These are phyloP conservation scores for Arthrobotrys sphaeroides DNA, from an alignment of 2,329 filamentous ascomycete genomes.

Conservation along the genomic window DNA sequence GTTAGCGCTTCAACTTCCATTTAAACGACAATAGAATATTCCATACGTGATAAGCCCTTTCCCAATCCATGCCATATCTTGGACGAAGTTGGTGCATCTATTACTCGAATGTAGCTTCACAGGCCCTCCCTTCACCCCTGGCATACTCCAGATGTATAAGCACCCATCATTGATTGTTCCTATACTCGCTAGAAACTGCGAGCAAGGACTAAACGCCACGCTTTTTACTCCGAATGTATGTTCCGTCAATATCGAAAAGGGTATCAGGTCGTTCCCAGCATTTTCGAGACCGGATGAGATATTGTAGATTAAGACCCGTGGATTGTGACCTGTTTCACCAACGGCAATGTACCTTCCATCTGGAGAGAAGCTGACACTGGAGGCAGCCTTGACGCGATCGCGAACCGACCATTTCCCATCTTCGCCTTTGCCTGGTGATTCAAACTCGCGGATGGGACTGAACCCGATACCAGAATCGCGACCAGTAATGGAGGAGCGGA, in stretches of 20 bases:
- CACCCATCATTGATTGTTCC: conserved; percentile 92
- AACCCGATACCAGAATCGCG: conserved; percentile 63
- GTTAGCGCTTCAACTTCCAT: not conserved
- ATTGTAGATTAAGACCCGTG: conserved; percentile 88
- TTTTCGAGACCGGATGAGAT: conserved; percentile 71
- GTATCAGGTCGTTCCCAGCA: conserved; percentile 75
- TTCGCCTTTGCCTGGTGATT: conserved; percentile 72
- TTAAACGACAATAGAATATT: not conserved
- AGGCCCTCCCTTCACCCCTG: conserved; percentile 16
- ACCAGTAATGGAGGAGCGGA: conserved; percentile 66
- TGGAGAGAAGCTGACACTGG: conserved; percentile 85
- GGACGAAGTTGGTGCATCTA: conserved; percentile 87
- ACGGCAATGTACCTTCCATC: conserved; percentile 89
- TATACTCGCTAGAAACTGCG: conserved; percentile 84
- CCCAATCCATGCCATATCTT: conserved; percentile 90
- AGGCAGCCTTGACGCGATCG: conserved; percentile 93
- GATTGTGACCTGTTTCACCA: conserved; percentile 91
- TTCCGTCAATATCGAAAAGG: conserved; percentile 85
- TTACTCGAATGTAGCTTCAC: conserved; percentile 85
- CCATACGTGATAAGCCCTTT: conserved; percentile 75
- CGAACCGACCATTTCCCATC: conserved; percentile 81
- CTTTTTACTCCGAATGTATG: conserved; percentile 89
- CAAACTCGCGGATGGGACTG: conserved; percentile 59
- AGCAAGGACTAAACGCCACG: conserved; percentile 88
- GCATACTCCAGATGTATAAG: conserved; percentile 84